Evolutionary conservation across 345 rosid species (phyloP).

Genomic region (Bretschneidera sinensis): DNA sequence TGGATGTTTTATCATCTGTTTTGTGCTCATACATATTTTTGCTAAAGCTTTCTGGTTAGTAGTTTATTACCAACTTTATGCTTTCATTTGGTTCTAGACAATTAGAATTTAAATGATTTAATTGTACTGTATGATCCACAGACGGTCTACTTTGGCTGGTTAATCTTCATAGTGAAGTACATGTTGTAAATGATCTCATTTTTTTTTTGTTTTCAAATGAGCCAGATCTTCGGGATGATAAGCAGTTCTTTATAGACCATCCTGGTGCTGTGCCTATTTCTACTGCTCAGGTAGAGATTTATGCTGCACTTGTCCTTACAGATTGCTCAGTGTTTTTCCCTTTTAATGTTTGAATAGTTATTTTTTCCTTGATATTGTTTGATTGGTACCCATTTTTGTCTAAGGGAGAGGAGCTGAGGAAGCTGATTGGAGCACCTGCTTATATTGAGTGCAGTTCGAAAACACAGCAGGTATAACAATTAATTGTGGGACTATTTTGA

Average conservation of each 20-base stretch:
- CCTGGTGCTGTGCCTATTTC: conserved; percentile 91
- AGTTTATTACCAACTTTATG: no score
- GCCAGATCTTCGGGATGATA: conserved; percentile 88
- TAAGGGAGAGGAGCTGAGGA: conserved; percentile 91
- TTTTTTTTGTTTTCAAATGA: conserved; percentile 22
- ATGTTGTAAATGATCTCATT: conserved; percentile 1
- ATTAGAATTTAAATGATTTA: no score
- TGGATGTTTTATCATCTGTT: no score
- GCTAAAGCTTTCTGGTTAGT: no score
- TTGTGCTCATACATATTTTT: no score
- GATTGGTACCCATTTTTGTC: not conserved
- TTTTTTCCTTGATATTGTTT: not conserved
- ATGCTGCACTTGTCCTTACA: not conserved
- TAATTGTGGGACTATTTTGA: no score
- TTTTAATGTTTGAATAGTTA: not conserved
- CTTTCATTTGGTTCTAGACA: no score
- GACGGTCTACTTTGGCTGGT: no score
- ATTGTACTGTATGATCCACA: no score
- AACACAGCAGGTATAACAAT: conserved; percentile 74
- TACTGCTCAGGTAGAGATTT: conserved; percentile 52
- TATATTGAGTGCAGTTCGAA: conserved; percentile 95
- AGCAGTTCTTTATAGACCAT: conserved; percentile 82
- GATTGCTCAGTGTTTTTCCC: not conserved
- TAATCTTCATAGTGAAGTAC: no score
- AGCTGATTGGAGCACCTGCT: conserved; percentile 68